Evolutionary conservation across 768 basidiomycete genomes (phyloP), one percentile per base, ranked within the genome.

Genomic region (Phylloporus sp.): DNA sequence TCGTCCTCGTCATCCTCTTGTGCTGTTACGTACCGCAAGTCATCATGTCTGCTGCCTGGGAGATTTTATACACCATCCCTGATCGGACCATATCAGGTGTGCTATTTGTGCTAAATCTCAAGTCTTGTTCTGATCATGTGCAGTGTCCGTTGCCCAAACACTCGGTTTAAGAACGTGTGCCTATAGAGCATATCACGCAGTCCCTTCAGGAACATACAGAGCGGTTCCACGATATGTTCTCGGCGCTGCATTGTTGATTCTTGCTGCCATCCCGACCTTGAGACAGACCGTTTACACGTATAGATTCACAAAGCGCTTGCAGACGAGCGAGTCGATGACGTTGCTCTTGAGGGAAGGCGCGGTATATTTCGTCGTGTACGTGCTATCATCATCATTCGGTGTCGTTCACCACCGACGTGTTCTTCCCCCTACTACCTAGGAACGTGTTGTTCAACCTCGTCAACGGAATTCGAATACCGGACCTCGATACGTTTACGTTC

Each of bases 321-420:
- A 42, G 5, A 13, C 17, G 9, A 54, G 39, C 23, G 37, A 14
- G 1, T 35, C 28, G 13, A 37, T 54, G 28, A 34, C 28, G n/a
- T 29, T 43, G 5, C 31, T 54, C 6, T 23, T 34, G 21, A 35
- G 33, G 5, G 52, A 54, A 13, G 52, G 48, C 9, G 18, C 37
- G 0, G 9, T 41, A 1, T 55, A 55, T 33, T 55, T 49, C 23
- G 4, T 45, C 21, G 17, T 43, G 52, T 53, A 28, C 5, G 54
- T 42, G n/a, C n/a, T n/a, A n/a, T n/a, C n/a, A n/a, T n/a, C n/a
- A n/a, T n/a, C n/a, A n/a, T 6, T 8, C 4, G n/a, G 32, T 14
- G 32, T 14, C 14, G 6, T 14, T 15, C n/a, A n/a, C 3, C 17
- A 9, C n/a, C 23, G 6, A 23, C 2, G 4, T 17, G n/a, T 23